Evolutionary conservation across 73 alveolate genomes (phyloP).

Genomic region (Tetrahymena borealis): DNA sequence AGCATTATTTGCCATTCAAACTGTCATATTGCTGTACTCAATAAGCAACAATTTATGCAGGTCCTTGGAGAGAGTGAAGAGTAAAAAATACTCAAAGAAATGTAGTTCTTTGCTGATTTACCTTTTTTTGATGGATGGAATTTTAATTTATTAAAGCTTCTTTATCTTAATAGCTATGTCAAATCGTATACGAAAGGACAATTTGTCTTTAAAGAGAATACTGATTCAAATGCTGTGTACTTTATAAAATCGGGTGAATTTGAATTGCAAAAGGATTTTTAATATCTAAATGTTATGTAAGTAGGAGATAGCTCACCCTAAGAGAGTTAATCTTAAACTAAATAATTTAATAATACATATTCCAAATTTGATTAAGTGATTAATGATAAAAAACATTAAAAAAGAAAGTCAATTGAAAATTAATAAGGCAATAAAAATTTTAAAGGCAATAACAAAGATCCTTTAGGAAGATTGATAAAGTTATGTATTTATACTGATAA

Average conservation of each 20-base stretch:
- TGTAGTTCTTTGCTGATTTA: constrained; percentile 28
- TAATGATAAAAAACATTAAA: no score
- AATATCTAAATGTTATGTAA: neutral
- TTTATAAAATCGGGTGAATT: constrained; percentile 14
- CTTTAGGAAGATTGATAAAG: neutral
- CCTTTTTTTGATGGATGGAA: constrained; percentile 31
- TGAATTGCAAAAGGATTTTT: constrained; percentile 1
- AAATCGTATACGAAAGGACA: constrained; percentile 6
- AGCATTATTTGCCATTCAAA: constrained; percentile 2
- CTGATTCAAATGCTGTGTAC: neutral
- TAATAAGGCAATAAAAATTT: no score
- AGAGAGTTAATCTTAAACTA: neutral
- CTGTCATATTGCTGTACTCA: constrained; percentile 16
- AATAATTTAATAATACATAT: no score
- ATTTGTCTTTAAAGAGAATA: neutral
- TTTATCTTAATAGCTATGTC: neutral
- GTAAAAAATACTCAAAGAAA: constrained; percentile 10
- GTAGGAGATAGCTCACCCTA: neutral
- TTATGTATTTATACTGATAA: neutral
- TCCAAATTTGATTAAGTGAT: no score
- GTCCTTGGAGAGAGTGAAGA: constrained; percentile 21
- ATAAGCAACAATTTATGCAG: constrained; percentile 9
- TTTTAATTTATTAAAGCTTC: constrained; percentile 3
- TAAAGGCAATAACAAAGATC: no score
- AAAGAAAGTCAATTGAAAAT: no score